These are phyloP conservation scores for Viola pubescens DNA, from an alignment of 441 rosid species.

Conservation along the genomic window DNA sequence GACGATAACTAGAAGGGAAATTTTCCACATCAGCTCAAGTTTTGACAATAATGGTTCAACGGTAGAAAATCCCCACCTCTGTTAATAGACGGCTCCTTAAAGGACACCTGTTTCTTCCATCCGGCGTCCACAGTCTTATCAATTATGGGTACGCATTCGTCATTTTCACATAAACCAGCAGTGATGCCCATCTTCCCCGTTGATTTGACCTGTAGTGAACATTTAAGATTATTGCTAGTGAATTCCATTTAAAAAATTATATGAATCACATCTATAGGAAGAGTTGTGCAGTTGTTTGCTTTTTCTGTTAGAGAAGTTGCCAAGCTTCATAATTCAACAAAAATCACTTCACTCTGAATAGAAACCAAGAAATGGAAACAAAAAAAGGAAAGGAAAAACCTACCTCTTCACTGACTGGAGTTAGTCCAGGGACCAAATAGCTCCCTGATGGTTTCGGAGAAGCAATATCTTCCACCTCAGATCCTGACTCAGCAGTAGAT, in stretches of 20 bases:
- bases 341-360: neutral
- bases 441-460: slow-evolving; percentile 78
- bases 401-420: slow-evolving; percentile 96
- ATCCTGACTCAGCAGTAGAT: slow-evolving; percentile 96
- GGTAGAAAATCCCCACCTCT: slow-evolving; percentile 45
- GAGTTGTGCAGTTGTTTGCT: neutral
- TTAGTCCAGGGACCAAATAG: slow-evolving; percentile 64
- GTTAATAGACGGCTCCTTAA: slow-evolving; percentile 31
- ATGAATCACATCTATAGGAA: neutral
- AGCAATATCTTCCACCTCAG: slow-evolving; percentile 83
- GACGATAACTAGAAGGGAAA: too few species aligned
- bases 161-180: slow-evolving; percentile 55
- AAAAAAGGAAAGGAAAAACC: slow-evolving; percentile 10
- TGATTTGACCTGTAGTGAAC: slow-evolving; percentile 51
- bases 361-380: neutral
- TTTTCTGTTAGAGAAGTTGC: neutral
- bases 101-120: slow-evolving; percentile 60
- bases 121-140: slow-evolving; percentile 82
- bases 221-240: slow-evolving; percentile 8
- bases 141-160: slow-evolving; percentile 87
- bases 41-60: neutral
- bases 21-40: too few species aligned
- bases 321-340: neutral
- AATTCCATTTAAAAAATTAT: neutral
- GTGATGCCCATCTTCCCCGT: slow-evolving; percentile 49